phyloP scores from a whole-genome alignment of 2,329 filamentous ascomycete genomes.

The Cordyceps militaris region DNA sequence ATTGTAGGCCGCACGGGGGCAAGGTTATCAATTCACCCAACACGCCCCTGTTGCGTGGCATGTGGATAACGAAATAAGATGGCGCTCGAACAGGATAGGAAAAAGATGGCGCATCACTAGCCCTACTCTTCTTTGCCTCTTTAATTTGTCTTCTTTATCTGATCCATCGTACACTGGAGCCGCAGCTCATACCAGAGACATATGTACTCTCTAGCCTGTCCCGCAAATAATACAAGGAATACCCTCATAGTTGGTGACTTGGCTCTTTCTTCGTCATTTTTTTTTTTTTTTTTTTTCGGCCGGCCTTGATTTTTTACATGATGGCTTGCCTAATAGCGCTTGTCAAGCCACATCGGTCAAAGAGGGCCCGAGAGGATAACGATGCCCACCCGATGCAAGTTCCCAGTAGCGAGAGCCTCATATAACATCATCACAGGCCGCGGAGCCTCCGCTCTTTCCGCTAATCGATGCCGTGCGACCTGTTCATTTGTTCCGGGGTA shows the following conservation, averaged over 20 bases:
- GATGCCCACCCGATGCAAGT: not conserved
- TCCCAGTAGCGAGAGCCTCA: constrained; percentile 1
- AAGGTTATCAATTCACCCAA: not conserved
- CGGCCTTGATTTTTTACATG: not conserved
- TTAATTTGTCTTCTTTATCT: not conserved
- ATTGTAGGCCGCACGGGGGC: not conserved
- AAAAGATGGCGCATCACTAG: not conserved
- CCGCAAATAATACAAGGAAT: no score
- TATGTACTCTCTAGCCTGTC: not conserved
- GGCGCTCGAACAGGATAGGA: not conserved
- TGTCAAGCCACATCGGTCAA: constrained; percentile 9
- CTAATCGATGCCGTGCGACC: not conserved
- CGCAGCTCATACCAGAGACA: not conserved
- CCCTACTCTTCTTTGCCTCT: not conserved
- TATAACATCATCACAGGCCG: not conserved
- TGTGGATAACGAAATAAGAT: constrained; percentile 1
- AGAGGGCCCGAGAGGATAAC: not conserved
- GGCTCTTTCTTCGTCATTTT: not conserved
- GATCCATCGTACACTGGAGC: not conserved
- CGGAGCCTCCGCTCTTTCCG: not conserved
- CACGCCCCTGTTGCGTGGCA: constrained; percentile 8
- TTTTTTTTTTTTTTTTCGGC: not conserved
- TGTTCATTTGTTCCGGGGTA: not conserved
- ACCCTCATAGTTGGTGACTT: not conserved
- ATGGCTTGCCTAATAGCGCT: not conserved